A percentile compares a stretch with the other conserved stretches of the same genome.
Evolutionary conservation across 202 grass and related monocot genomes (phyloP).

Genomic region (Digitaria exilis): DNA sequence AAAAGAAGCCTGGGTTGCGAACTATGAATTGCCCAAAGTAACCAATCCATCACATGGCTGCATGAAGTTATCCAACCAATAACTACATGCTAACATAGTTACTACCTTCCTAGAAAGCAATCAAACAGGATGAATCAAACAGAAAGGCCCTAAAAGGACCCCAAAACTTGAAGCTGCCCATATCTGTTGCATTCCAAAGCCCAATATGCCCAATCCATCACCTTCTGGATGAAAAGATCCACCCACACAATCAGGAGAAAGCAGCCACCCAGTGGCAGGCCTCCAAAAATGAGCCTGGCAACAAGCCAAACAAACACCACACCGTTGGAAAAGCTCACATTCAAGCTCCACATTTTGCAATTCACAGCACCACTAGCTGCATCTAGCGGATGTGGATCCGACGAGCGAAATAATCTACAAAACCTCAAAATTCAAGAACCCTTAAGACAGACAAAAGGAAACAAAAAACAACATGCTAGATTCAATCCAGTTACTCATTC

Average conservation of each 20-base stretch:
- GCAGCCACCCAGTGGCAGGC: background rate
- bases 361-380: background rate
- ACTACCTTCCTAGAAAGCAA: conserved; percentile 30
- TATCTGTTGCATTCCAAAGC: conserved; percentile 20
- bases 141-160: background rate
- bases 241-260: conserved; percentile 19
- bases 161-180: background rate
- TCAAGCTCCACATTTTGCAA: background rate
- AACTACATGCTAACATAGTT: background rate
- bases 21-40: conserved; percentile 32
- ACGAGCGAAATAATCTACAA: background rate
- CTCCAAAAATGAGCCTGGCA: background rate
- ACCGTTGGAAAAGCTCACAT: background rate
- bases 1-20: background rate
- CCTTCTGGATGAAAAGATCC: conserved; percentile 8
- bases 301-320: background rate
- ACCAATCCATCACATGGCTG: conserved; percentile 15
- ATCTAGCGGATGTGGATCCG: background rate
- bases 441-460: background rate
- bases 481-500: background rate
- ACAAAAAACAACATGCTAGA: background rate
- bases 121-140: conserved; percentile 33
- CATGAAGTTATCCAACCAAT: conserved; percentile 2
- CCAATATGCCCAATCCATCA: conserved; percentile 38
- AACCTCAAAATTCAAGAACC: background rate